Evolutionary conservation across 805 yeast species (phyloP).

Genomic region (Ogataea pini): DNA sequence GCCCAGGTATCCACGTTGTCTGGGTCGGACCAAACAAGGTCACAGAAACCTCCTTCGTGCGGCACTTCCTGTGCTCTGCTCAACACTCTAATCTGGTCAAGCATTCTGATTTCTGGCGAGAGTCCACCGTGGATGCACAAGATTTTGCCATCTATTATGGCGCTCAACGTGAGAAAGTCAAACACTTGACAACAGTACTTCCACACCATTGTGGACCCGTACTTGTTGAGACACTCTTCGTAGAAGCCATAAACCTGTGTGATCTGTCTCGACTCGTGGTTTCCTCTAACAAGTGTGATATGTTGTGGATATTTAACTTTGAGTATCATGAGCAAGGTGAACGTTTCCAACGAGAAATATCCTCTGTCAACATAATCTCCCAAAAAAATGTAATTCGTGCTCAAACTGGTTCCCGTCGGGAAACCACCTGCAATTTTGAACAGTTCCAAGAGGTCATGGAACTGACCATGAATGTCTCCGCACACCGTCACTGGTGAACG

Average conservation of each 20-base stretch:
- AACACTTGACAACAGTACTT: constrained; percentile 95
- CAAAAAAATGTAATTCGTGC: constrained; percentile 70
- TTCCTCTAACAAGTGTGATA: constrained; percentile 94
- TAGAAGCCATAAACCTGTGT: constrained; percentile 99
- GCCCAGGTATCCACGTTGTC: constrained; percentile 99
- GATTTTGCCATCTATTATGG: constrained; percentile 91
- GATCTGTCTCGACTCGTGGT: constrained; percentile 94
- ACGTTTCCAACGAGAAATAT: constrained; percentile 92
- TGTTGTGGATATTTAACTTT: constrained; percentile 70
- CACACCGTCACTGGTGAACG: constrained; percentile 92
- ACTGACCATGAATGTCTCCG: constrained; percentile 98
- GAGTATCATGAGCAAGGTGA: constrained; percentile 88
- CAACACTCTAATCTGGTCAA: constrained; percentile 92
- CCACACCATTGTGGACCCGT: constrained; percentile 95
- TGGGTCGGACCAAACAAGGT: constrained; percentile 96
- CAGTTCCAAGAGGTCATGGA: constrained; percentile 88
- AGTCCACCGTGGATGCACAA: constrained; percentile 97
- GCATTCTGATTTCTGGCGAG: constrained; percentile 95
- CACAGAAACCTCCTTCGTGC: constrained; percentile 98
- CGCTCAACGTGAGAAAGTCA: constrained; percentile 91
- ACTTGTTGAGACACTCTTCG: constrained; percentile 91
- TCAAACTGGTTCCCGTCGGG: constrained; percentile 59
- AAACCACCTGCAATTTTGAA: constrained; percentile 92
- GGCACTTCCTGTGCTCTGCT: constrained; percentile 98
- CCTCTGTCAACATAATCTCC: constrained; percentile 99